Evolutionary conservation across 495 filamentous ascomycete genomes (phyloP).

Genomic region (Sabuloglossum arenarium): DNA sequence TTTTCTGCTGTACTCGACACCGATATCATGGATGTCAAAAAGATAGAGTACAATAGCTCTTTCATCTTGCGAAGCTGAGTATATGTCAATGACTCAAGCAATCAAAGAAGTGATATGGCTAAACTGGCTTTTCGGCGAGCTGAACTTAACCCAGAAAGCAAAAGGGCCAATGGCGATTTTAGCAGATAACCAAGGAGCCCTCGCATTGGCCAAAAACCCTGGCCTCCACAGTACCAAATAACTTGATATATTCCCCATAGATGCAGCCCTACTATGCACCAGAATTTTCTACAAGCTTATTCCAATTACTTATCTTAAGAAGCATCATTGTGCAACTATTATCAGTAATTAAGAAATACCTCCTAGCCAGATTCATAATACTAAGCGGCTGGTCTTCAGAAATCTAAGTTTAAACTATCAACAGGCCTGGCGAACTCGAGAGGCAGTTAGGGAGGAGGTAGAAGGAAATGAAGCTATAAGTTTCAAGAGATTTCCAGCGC

Average conservation of each 20-base stretch:
- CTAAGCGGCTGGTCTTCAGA: not conserved
- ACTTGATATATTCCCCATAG: not conserved
- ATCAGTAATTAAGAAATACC: not conserved
- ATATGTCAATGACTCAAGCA: constrained; percentile 3
- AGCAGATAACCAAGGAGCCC: too few species aligned
- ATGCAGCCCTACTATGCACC: not conserved
- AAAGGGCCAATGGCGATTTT: too few species aligned
- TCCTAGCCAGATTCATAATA: not conserved
- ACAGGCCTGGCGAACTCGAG: not conserved
- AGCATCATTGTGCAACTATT: not conserved
- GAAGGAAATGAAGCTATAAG: not conserved
- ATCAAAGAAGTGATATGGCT: constrained; percentile 4
- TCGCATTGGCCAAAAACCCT: too few species aligned
- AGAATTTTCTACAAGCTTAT: not conserved
- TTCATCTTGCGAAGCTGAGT: constrained; percentile 4
- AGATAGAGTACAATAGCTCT: not conserved
- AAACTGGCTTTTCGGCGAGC: not conserved
- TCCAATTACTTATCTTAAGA: not conserved
- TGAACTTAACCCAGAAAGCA: too few species aligned
- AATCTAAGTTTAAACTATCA: not conserved
- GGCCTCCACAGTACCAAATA: too few species aligned
- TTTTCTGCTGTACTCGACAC: not conserved
- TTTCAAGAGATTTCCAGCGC: not conserved
- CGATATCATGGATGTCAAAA: constrained; percentile 1
- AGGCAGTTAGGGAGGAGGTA: not conserved